These are phyloP conservation scores for Cantharellus cinnabarinus DNA, from an alignment of 768 basidiomycete species.

Conservation along the genomic window DNA sequence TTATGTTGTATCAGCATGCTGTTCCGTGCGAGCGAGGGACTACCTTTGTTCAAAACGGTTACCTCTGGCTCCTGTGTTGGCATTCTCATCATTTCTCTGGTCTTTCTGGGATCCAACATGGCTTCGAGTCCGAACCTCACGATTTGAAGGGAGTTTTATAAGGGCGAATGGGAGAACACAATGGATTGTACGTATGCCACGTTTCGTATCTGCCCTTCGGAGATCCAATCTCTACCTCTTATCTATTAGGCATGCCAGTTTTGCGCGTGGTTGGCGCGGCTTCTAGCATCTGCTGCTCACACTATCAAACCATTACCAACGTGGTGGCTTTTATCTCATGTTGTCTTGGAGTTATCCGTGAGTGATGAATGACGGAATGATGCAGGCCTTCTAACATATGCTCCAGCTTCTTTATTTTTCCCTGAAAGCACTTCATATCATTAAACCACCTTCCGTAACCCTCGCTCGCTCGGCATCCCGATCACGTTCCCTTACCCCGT, in stretches of 20 bases:
- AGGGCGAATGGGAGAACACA: constrained; percentile 8
- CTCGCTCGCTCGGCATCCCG: constrained; percentile 2
- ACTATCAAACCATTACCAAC: neutral
- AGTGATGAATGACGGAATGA: neutral
- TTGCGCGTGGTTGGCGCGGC: constrained; percentile 1
- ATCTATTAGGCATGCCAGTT: constrained; percentile 1
- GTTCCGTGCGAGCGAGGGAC: neutral
- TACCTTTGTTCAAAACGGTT: neutral
- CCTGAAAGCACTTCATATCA: neutral
- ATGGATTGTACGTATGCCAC: constrained; percentile 13
- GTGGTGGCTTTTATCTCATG: neutral
- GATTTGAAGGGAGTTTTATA: constrained; percentile 3
- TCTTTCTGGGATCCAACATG: constrained; percentile 79
- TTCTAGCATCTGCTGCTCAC: neutral
- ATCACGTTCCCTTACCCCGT: constrained; percentile 5
- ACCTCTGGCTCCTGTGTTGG: neutral
- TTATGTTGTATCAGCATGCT: neutral
- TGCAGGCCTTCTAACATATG: neutral
- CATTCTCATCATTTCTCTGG: constrained; percentile 46
- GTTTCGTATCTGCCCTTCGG: neutral
- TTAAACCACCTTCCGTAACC: constrained; percentile 9
- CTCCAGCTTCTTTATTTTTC: neutral
- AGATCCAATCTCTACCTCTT: neutral
- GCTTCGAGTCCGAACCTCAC: constrained; percentile 23
- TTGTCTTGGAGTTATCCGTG: neutral